These are phyloP conservation scores for Megacollybia platyphylla DNA, from an alignment of 1,284 basidiomycete genomes.

Conservation along the genomic window DNA sequence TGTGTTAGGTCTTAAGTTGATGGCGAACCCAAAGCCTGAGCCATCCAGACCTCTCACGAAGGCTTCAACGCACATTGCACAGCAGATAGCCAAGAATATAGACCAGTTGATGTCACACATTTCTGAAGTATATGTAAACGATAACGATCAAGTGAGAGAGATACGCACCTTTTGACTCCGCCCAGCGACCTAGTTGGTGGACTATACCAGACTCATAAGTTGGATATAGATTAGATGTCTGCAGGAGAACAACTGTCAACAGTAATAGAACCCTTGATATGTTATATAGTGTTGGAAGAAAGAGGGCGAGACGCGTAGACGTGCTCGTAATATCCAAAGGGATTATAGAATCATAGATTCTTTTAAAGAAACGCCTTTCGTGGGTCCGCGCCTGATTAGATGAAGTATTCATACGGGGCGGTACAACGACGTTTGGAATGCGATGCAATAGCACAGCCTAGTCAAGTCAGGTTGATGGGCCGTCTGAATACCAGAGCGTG, in stretches of 20 bases:
- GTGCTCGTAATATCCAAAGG: conserved; percentile 53
- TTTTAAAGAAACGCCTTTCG: conserved; percentile 13
- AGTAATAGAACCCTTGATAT: conserved; percentile 39
- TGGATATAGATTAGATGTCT: conserved; percentile 32
- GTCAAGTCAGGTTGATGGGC: conserved; percentile 4
- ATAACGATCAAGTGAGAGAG: no score
- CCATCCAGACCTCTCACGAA: conserved; percentile 58
- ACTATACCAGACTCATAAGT: conserved; percentile 16
- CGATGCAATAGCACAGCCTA: conserved; percentile 59
- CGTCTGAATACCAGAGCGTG: conserved; percentile 1
- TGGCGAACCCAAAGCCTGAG: conserved; percentile 22
- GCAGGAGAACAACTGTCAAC: conserved; percentile 45
- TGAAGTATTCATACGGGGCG: conserved; percentile 28
- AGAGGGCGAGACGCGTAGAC: conserved; percentile 40
- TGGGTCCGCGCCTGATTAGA: conserved; percentile 7
- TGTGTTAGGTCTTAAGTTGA: conserved; percentile 25
- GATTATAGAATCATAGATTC: conserved; percentile 29
- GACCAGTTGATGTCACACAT: conserved; percentile 60
- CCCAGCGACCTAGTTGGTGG: conserved; percentile 29
- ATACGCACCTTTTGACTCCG: conserved; percentile 16
- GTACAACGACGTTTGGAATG: conserved; percentile 65
- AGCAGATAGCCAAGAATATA: conserved; percentile 56
- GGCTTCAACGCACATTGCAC: conserved; percentile 48
- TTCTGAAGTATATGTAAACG: conserved; percentile 11
- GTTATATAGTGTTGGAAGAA: conserved; percentile 50